phyloP scores from a whole-genome alignment of 371 early-diverging fungal species.

The Thermomucor indicae-seudaticae region DNA sequence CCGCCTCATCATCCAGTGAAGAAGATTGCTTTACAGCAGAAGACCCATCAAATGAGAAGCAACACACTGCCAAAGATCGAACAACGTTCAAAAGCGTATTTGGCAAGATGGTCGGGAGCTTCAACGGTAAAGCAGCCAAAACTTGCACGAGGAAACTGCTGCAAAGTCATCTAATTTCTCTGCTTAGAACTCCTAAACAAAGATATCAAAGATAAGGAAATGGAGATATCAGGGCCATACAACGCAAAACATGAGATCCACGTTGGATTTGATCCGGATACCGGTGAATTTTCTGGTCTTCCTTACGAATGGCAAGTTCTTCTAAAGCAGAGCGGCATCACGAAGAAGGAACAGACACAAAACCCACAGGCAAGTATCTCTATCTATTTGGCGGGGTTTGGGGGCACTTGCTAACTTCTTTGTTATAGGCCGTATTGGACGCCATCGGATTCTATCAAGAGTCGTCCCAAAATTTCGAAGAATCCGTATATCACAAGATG shows the following conservation, averaged over 20 bases:
- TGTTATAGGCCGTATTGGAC: slow-evolving; percentile 79
- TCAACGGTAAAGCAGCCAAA: slow-evolving; percentile 44
- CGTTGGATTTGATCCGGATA: slow-evolving; percentile 86
- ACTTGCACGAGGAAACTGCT: too few species aligned
- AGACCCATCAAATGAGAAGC: slow-evolving; percentile 1
- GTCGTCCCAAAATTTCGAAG: slow-evolving; percentile 52
- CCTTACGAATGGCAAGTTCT: slow-evolving; percentile 93
- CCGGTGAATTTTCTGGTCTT: slow-evolving; percentile 93
- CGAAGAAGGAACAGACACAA: slow-evolving; percentile 91
- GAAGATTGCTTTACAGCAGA: slow-evolving; percentile 1
- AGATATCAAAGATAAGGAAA: slow-evolving; percentile 57
- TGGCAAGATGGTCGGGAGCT: slow-evolving; percentile 58
- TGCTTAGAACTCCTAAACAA: slow-evolving; percentile 60
- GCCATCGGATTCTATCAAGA: slow-evolving; percentile 93
- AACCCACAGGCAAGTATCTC: slow-evolving; percentile 81
- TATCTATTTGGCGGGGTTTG: not conserved
- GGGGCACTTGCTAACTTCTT: not conserved
- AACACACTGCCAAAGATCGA: slow-evolving; percentile 17
- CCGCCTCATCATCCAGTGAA: slow-evolving; percentile 18
- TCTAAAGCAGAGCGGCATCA: slow-evolving; percentile 89
- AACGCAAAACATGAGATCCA: slow-evolving; percentile 96
- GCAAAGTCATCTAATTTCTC: too few species aligned
- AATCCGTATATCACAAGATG: slow-evolving; percentile 90
- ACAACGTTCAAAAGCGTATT: slow-evolving; percentile 65
- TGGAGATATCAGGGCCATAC: slow-evolving; percentile 94